Evolutionary conservation across 1,139 yeast genomes (phyloP).

Genomic region (Suhomyces atakaporum): DNA sequence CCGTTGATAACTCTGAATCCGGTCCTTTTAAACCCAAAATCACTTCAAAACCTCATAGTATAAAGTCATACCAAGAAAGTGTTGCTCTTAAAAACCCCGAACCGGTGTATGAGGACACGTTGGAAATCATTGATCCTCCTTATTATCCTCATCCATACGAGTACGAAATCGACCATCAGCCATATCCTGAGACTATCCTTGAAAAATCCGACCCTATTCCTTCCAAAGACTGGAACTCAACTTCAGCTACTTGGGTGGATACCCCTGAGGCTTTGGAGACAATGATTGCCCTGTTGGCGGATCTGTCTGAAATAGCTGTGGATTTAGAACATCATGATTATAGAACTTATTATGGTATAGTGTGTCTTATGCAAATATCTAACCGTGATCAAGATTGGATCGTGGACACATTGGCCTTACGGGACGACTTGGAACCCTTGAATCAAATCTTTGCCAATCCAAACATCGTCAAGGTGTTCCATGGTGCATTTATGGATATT

Average conservation of each 20-base stretch:
- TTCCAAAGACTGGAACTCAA: conserved; percentile 64
- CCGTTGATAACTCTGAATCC: conserved; percentile 67
- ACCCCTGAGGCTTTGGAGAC: conserved; percentile 48
- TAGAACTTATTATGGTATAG: conserved; percentile 86
- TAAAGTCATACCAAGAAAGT: conserved; percentile 56
- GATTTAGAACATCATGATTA: conserved; percentile 97
- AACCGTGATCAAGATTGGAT: conserved; percentile 79
- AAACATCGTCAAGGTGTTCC: conserved; percentile 78
- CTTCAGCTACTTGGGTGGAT: conserved; percentile 74
- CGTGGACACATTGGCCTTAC: conserved; percentile 72
- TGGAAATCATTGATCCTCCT: conserved; percentile 48
- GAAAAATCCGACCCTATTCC: conserved; percentile 51
- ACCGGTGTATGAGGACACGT: conserved; percentile 32
- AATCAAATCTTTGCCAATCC: conserved; percentile 85
- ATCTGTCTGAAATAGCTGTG: conserved; percentile 74
- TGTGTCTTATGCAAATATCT: conserved; percentile 92
- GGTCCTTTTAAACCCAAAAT: conserved; percentile 79
- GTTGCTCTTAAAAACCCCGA: conserved; percentile 35
- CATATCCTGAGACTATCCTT: conserved; percentile 65
- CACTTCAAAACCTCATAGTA: conserved; percentile 67
- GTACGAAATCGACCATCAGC: conserved; percentile 68
- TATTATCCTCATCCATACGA: conserved; percentile 83
- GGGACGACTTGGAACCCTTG: conserved; percentile 68
- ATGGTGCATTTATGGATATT: conserved; percentile 96
- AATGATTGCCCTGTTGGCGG: conserved; percentile 57